Evolutionary conservation across 2,329 filamentous ascomycete genomes (phyloP).

Genomic region (Cryoendolithus antarcticus): DNA sequence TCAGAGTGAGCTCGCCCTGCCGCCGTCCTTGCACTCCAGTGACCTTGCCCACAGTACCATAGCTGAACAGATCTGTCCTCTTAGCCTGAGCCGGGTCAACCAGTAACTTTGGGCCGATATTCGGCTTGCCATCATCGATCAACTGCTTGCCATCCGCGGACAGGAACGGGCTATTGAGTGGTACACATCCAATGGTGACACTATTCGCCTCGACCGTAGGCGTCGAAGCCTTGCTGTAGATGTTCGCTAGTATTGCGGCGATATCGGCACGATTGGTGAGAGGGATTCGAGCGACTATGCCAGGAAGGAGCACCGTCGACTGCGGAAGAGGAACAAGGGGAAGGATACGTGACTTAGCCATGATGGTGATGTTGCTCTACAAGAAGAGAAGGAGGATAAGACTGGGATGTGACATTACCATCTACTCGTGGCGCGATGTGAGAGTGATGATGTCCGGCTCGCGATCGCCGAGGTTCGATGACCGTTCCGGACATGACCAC

Average conservation of each 20-base stretch:
- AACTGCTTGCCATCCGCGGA: constrained; percentile 64
- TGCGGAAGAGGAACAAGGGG: constrained; percentile 74
- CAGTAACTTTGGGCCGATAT: constrained; percentile 42
- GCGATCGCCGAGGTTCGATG: no score
- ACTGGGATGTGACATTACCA: no score
- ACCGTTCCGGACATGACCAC: no score
- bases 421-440: no score
- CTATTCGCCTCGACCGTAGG: constrained; percentile 50
- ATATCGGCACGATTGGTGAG: constrained; percentile 78
- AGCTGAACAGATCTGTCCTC: constrained; percentile 60
- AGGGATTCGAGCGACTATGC: constrained; percentile 71
- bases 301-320: constrained; percentile 72
- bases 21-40: constrained; percentile 36
- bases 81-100: constrained; percentile 31
- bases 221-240: constrained; percentile 64
- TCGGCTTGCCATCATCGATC: constrained; percentile 45
- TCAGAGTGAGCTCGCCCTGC: constrained; percentile 56
- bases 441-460: no score
- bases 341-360: constrained; percentile 31
- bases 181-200: constrained; percentile 78
- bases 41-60: constrained; percentile 56
- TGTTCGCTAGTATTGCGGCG: constrained; percentile 70
- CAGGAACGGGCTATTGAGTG: constrained; percentile 63
- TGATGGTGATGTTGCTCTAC: neutral
- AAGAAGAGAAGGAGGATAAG: no score